phyloP scores from a whole-genome alignment of 805 yeast genomes.

The Ogataea pini region DNA sequence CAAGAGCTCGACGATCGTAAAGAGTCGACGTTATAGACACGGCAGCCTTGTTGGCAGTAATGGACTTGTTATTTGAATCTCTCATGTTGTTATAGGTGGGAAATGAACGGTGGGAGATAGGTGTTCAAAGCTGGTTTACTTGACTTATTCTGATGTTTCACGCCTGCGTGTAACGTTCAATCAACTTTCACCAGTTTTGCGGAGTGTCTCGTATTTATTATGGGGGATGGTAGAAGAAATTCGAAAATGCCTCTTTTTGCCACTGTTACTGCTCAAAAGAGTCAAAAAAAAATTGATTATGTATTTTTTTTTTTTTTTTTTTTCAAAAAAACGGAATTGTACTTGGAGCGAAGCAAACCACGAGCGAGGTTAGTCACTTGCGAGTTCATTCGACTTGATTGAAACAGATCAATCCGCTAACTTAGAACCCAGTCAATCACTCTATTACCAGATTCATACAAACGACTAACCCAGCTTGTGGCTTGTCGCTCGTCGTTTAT shows the following conservation, averaged over 20 bases:
- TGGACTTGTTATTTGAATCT: constrained; percentile 82
- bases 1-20: constrained; percentile 90
- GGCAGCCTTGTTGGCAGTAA: constrained; percentile 84
- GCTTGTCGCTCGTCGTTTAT: too few species aligned
- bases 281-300: neutral
- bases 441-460: too few species aligned
- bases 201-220: neutral
- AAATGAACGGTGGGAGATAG: too few species aligned
- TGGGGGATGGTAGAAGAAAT: neutral
- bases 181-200: neutral
- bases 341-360: too few species aligned
- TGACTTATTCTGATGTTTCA: neutral
- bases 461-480: too few species aligned
- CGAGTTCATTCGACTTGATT: too few species aligned
- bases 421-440: too few species aligned
- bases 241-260: neutral
- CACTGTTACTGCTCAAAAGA: constrained; percentile 1
- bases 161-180: neutral
- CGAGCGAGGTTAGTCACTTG: too few species aligned
- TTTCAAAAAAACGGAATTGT: too few species aligned
- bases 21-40: constrained; percentile 84
- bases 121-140: neutral
- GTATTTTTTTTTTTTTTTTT: neutral
- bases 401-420: too few species aligned
- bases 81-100: constrained; percentile 54